A percentile compares a stretch with the other conserved stretches of the same genome.
Evolutionary conservation across 2,329 filamentous ascomycete species (phyloP).

Genomic region (Zymoseptoria ardabiliae): DNA sequence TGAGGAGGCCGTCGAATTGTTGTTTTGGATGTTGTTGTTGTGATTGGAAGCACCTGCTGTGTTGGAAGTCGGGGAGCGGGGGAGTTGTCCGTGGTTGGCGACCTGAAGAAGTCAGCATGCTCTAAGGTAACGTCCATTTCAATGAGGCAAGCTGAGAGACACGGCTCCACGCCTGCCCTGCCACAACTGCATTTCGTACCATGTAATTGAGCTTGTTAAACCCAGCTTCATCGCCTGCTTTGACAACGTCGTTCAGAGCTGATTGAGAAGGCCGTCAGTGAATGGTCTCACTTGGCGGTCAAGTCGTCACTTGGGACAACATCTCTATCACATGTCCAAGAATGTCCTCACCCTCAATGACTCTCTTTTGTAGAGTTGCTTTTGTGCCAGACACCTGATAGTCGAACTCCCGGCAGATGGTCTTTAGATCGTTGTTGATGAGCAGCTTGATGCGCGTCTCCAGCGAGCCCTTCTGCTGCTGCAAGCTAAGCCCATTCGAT

Average conservation of each 20-base stretch:
- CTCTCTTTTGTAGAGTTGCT: conserved; percentile 68
- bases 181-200: conserved; percentile 15
- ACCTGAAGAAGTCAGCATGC: conserved; percentile 8
- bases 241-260: conserved; percentile 35
- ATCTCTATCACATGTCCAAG: not conserved
- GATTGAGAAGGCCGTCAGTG: conserved; percentile 12
- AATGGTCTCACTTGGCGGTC: not conserved
- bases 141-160: too few species aligned
- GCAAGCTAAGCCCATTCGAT: conserved; percentile 32
- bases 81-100: conserved; percentile 34
- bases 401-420: conserved; percentile 66
- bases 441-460: conserved; percentile 42
- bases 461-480: conserved; percentile 29
- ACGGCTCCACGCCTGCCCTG: too few species aligned
- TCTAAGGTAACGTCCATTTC: too few species aligned
- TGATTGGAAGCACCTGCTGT: conserved; percentile 5
- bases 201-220: conserved; percentile 33
- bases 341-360: conserved; percentile 58
- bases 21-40: conserved; percentile 6
- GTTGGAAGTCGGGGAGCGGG: conserved; percentile 18
- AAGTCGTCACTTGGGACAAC: not conserved
- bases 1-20: not conserved
- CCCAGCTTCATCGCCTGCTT: conserved; percentile 27
- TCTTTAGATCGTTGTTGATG: conserved; percentile 62
- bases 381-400: conserved; percentile 79